Evolutionary conservation across 1,139 yeast species (phyloP).

Genomic region (Yamadazyma aaseri): DNA sequence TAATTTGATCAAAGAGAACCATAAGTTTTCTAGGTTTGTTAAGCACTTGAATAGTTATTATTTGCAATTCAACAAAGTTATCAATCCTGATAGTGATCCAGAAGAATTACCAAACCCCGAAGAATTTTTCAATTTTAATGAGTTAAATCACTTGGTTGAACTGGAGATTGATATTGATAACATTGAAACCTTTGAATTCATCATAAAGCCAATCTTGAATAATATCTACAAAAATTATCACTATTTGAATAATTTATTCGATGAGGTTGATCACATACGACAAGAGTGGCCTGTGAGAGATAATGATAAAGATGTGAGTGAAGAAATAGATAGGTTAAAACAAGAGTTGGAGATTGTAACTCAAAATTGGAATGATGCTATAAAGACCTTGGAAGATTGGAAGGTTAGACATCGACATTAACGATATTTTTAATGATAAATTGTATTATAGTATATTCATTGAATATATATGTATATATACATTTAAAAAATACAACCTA

Average conservation of each 20-base stretch:
- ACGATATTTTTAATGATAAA: not conserved
- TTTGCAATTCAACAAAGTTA: slow-evolving; percentile 23
- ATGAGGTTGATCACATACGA: slow-evolving; percentile 9
- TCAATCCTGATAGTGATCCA: slow-evolving; percentile 14
- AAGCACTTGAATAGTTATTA: slow-evolving; percentile 32
- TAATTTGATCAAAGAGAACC: slow-evolving; percentile 40
- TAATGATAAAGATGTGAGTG: not conserved
- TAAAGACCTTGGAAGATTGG: slow-evolving; percentile 50
- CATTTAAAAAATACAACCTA: not conserved
- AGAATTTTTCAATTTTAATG: slow-evolving; percentile 28
- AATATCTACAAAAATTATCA: slow-evolving; percentile 30
- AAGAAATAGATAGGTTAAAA: slow-evolving; percentile 23
- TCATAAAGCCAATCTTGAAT: slow-evolving; percentile 35
- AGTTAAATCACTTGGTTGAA: slow-evolving; percentile 13
- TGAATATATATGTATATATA: too few relatives aligned
- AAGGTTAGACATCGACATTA: slow-evolving; percentile 7
- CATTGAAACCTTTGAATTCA: slow-evolving; percentile 37
- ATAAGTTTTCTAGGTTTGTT: slow-evolving; percentile 34
- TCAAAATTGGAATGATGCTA: slow-evolving; percentile 44
- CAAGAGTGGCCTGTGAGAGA: not conserved
- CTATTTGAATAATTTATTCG: slow-evolving; percentile 24
- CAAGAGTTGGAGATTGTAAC: slow-evolving; percentile 36
- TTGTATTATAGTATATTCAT: not conserved
- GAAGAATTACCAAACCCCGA: slow-evolving; percentile 34
- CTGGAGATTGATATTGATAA: slow-evolving; percentile 25